Conservation (phyloP, 2,329 filamentous ascomycete species). For the Geosmithia putterillii region DNA sequence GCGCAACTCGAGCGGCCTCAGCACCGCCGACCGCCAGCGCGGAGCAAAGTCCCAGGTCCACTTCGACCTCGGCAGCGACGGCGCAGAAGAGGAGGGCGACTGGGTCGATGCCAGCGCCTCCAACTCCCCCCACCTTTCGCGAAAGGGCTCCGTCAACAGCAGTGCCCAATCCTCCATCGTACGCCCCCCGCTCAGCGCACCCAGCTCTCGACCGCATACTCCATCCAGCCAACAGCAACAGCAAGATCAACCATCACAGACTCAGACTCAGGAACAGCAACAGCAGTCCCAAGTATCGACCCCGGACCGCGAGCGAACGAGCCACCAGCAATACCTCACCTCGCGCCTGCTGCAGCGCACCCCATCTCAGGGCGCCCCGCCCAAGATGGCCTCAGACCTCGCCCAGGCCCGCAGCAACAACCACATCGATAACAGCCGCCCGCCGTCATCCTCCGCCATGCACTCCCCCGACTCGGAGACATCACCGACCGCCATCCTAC, state of each 20-base stretch:
- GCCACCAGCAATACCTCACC: conserved; percentile 55
- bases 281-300: conserved; percentile 8
- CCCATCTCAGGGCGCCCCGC: conserved; percentile 47
- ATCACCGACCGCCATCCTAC: conserved; percentile 7
- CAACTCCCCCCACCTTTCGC: conserved; percentile 42
- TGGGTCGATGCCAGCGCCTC: conserved; percentile 57
- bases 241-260: conserved; percentile 3
- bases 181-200: conserved; percentile 20
- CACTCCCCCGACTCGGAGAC: conserved; percentile 14
- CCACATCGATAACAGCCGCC: no score
- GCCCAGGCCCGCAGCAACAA: conserved; percentile 17
- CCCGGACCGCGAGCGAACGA: conserved; percentile 26
- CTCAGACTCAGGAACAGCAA: neutral
- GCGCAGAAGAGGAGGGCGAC: conserved; percentile 34
- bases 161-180: conserved; percentile 32
- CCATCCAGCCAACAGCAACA: conserved; percentile 8
- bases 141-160: conserved; percentile 34
- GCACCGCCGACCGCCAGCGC: conserved; percentile 30
- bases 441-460: conserved; percentile 21
- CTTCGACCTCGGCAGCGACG: conserved; percentile 47
- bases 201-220: conserved; percentile 21
- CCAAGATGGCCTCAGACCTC: conserved; percentile 50
- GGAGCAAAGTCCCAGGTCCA: conserved; percentile 41
- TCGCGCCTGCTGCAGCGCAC: conserved; percentile 54
- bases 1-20: conserved; percentile 33